Conservation (phyloP, 768 basidiomycete genomes). For the Russula earlei region DNA sequence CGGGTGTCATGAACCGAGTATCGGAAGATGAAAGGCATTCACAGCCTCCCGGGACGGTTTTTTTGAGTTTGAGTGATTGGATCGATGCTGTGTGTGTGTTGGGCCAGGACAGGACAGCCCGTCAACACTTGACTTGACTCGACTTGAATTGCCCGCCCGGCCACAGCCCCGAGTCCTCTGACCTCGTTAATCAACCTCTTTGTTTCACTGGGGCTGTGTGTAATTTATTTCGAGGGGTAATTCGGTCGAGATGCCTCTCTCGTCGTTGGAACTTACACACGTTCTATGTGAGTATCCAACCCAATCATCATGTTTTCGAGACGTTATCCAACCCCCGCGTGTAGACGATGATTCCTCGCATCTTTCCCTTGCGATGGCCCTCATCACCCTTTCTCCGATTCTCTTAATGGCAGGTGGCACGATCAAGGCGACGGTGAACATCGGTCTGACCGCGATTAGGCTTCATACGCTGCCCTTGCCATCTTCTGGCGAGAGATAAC, state of each 20-base stretch:
- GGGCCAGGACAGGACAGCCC: too few species aligned
- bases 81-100: too few species aligned
- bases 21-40: too few species aligned
- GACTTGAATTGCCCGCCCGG: too few species aligned
- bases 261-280: conserved; percentile 24
- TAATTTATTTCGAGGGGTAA: not conserved
- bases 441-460: conserved; percentile 31
- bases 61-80: too few species aligned
- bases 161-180: too few species aligned
- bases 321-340: not conserved
- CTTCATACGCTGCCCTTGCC: conserved; percentile 68
- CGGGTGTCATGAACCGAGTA: too few species aligned
- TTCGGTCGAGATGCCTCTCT: conserved; percentile 3
- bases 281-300: conserved; percentile 23
- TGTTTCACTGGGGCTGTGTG: not conserved
- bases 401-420: conserved; percentile 24
- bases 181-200: too few species aligned
- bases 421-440: not conserved
- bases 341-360: conserved; percentile 27
- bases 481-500: conserved; percentile 70
- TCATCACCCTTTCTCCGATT: conserved; percentile 29
- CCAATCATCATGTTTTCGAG: not conserved
- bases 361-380: conserved; percentile 23
- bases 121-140: too few species aligned
- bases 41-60: too few species aligned